Percentiles rank a stretch among this genome's conserved stretches.
These are phyloP conservation scores for Edaphochlamys debaryana DNA, from an alignment of 139 green algal genomes.

Conservation along the genomic window DNA sequence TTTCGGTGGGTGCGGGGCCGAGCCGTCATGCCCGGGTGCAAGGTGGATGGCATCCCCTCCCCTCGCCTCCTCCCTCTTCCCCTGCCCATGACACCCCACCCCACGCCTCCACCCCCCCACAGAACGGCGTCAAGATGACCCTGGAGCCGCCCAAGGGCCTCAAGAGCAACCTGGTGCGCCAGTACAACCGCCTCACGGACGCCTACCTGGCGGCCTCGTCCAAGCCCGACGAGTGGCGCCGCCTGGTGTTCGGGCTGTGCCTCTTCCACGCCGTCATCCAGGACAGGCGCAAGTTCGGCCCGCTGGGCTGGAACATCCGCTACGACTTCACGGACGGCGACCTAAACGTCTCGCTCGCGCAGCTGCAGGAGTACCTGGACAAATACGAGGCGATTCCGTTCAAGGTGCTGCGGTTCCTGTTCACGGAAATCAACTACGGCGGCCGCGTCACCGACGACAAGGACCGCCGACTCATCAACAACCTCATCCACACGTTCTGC, in stretches of 20 bases:
- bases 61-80: too few species aligned
- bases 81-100: too few species aligned
- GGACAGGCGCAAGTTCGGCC: conserved; percentile 84
- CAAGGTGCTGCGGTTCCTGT: conserved; percentile 76
- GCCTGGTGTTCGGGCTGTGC: conserved; percentile 75
- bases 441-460: conserved; percentile 85
- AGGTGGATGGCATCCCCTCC: too few species aligned
- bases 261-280: conserved; percentile 76
- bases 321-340: conserved; percentile 87
- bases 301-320: conserved; percentile 86
- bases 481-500: conserved; percentile 76
- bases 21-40: too few species aligned
- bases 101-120: too few species aligned
- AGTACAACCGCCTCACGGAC: conserved; percentile 74
- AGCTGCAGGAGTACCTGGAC: conserved; percentile 83
- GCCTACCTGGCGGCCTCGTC: conserved; percentile 67
- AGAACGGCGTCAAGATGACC: conserved; percentile 87
- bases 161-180: conserved; percentile 73
- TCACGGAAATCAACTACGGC: conserved; percentile 86
- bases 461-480: conserved; percentile 80
- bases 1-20: too few species aligned
- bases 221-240: conserved; percentile 75
- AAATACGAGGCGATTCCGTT: conserved; percentile 61
- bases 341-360: conserved; percentile 72
- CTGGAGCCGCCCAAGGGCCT: conserved; percentile 86